phyloP scores from a whole-genome alignment of 257 asterid species.

The Solanum chmielewskii region DNA sequence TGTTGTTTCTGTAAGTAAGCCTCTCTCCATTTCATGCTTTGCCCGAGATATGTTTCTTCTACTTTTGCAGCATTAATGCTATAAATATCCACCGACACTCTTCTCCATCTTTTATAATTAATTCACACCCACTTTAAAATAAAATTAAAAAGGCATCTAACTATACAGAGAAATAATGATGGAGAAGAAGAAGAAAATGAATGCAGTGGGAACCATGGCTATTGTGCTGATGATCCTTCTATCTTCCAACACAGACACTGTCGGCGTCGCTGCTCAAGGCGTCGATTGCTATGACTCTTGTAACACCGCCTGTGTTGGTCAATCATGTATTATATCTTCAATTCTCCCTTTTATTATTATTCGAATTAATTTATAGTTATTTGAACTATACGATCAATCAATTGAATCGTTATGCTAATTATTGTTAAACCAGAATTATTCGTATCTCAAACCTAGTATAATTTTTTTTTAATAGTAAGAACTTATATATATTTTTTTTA shows the following conservation, averaged over 20 bases:
- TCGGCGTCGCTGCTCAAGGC: conserved; percentile 11
- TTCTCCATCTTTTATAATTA: neutral
- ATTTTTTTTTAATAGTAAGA: neutral
- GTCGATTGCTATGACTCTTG: conserved; percentile 36
- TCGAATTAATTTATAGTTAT: neutral
- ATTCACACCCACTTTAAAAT: neutral
- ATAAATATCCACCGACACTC: neutral
- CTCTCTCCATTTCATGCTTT: too few species aligned
- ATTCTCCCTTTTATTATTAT: neutral
- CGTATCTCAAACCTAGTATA: neutral
- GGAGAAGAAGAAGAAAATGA: conserved; percentile 23
- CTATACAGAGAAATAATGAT: neutral
- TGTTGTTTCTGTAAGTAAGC: too few species aligned
- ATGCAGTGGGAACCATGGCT: neutral
- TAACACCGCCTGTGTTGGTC: conserved; percentile 26
- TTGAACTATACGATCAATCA: neutral
- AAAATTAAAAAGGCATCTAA: neutral
- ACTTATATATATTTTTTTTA: neutral
- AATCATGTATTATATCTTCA: conserved; percentile 14
- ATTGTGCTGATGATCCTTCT: conserved; percentile 13
- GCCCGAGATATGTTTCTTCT: too few species aligned
- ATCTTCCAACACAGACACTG: conserved; percentile 15
- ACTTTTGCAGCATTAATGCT: neutral
- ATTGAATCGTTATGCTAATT: neutral
- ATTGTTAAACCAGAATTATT: neutral